Evolutionary conservation across 2,329 filamentous ascomycete genomes (phyloP).

Genomic region (Pseudogymnoascus sp.): DNA sequence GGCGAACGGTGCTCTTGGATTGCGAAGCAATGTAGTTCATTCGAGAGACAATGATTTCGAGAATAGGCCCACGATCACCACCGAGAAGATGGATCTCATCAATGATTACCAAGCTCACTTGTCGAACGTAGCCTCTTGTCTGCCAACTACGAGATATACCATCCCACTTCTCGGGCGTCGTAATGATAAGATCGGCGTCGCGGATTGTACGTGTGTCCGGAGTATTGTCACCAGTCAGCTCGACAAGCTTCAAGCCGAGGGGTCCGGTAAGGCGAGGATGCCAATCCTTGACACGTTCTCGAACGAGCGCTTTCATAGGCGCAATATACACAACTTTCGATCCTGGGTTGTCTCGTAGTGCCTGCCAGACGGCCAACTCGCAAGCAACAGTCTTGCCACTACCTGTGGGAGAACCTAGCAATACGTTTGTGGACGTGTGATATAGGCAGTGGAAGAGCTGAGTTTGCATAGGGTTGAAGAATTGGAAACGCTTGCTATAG

Average conservation of each 20-base stretch:
- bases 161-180: conserved; percentile 99
- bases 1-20: conserved; percentile 77
- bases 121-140: conserved; percentile 88
- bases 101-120: conserved; percentile 94
- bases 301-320: conserved; percentile 97
- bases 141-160: conserved; percentile 99
- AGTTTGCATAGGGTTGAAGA: conserved; percentile 99
- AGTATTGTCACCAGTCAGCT: conserved; percentile 95
- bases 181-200: conserved; percentile 95
- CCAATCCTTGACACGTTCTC: conserved; percentile 96
- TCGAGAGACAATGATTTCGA: conserved; percentile 87
- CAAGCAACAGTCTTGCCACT: conserved; percentile 96
- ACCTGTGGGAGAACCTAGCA: conserved; percentile 90
- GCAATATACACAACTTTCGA: conserved; percentile 99
- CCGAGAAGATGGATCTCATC: conserved; percentile 98
- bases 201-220: conserved; percentile 93
- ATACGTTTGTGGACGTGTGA: conserved; percentile 82
- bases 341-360: conserved; percentile 85
- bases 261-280: conserved; percentile 69
- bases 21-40: conserved; percentile 99
- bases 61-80: conserved; percentile 89
- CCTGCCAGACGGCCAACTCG: conserved; percentile 99
- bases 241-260: conserved; percentile 83
- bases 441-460: conserved; percentile 97
- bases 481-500: conserved; percentile 82